Evolutionary conservation across 2,329 filamentous ascomycete genomes (phyloP), one percentile per base, ranked within the genome.

Genomic region (Aspergillus sclerotialis): DNA sequence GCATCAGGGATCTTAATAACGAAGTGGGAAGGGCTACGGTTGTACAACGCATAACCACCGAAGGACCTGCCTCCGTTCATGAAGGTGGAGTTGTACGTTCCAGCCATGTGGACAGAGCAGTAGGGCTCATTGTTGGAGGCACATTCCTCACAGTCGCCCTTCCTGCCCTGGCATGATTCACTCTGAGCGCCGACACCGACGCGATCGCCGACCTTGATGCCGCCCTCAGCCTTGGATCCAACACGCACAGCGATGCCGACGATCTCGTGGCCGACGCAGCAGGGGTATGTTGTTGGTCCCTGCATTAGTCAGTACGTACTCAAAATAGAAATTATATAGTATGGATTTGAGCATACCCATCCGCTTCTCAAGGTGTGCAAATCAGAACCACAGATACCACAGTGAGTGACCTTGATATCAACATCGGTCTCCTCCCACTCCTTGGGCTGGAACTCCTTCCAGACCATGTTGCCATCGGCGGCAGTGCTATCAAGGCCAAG

Each of bases 191-290:
- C 78, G 7, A 82, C 76, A 24, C 76, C 74, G 25, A 61, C 56
- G 0, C 57, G 58, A 29, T 61, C 55, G 12, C 57, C 56, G 19
- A 61, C 28, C 30, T 58, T 49, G 43, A 60, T 53, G 3, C 39
- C 44, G 11, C 46, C 34, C 5, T 42, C 49, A 1, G 50, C 64
- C 30, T 64, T 43, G 27, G 61, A 66, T 23, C 76, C 77, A 12
- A 79, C 72, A 13, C 72, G 70, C 16, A 78, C 70, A 4, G 67
- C 75, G 2, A 61, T 70, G 33, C 79, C 78, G 28, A 82, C 72
- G 28, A 82, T 78, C 50, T 82, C 79, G 50, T 82, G 78, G 33
- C 78, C 78, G 13, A 80, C 75, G 33, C 72, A 73, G 32, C 73
- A 56, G 12, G 64, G 64, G 37, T 67, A 67, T 2, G 34, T 31